Evolutionary conservation across 2,329 filamentous ascomycete genomes (phyloP), one percentile per base, ranked within the genome.

Genomic region (Immersiporthe knoxdaviesiana): DNA sequence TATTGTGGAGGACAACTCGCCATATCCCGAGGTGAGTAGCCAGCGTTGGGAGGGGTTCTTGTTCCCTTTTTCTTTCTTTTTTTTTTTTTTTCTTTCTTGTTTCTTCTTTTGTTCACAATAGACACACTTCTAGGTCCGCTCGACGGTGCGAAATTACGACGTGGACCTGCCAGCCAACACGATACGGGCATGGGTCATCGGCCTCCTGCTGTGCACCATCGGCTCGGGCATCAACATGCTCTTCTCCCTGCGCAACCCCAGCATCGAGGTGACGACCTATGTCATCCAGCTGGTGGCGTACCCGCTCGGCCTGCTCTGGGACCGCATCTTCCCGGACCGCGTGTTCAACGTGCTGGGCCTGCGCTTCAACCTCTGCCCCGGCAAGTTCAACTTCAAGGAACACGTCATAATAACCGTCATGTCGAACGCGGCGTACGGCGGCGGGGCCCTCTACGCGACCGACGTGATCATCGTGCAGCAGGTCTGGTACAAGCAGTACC

Each of bases 111-210:
- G 35, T 35, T 8, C n/a, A n/a, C n/a, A n/a, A 35, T 35, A 8
- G 37, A 67, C 44, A 27, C 5, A 16, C 5, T 77, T 41, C 32
- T 81, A 90, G 80, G 89, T 91, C 67, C 87, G 89, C 73, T 86
- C 88, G 35, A 87, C 89, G 24, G 89, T 91, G 24, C 82, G 86
- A 70, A 91, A 90, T 76, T 84, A 85, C 75, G 89, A 91, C 74
- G 84, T 89, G 73, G 88, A 90, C 73, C 81, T 90, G 32, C 86
- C 88, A n/a, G 83, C 84, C 73, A 90, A 89, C 76, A 90, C 88
- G 27, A 81, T 90, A 68, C 87, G 88, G 63, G 88, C 88, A 44
- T 91, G 88, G 88, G 79, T 81, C 5, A 88, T 91, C 71, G 88
- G 88, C 44, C 70, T 90, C 73, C 5, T 90, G 14, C 82, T 90